These are phyloP conservation scores for Exsudoporus floridanus DNA, from an alignment of 1,284 basidiomycete species.

Conservation along the genomic window DNA sequence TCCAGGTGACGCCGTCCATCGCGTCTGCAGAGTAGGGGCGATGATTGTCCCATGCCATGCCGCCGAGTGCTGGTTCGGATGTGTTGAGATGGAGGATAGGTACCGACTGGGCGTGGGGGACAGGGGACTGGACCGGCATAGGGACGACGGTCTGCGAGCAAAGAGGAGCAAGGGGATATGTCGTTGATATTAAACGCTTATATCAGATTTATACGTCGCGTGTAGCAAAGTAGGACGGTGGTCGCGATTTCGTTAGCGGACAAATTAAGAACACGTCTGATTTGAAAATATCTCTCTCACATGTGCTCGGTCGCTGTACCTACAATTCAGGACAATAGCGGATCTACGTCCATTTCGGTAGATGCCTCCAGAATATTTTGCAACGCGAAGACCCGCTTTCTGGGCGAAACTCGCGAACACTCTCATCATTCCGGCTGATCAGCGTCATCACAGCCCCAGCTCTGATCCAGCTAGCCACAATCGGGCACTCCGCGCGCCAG, in stretches of 20 bases:
- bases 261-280: constrained; percentile 36
- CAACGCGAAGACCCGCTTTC: constrained; percentile 16
- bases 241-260: constrained; percentile 28
- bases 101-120: constrained; percentile 41
- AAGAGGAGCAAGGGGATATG: constrained; percentile 20
- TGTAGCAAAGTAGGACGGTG: constrained; percentile 29
- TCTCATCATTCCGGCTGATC: constrained; percentile 23
- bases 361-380: constrained; percentile 19
- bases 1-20: constrained; percentile 45
- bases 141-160: constrained; percentile 6
- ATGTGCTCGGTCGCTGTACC: constrained; percentile 34
- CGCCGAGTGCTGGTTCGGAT: constrained; percentile 51
- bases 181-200: constrained; percentile 22
- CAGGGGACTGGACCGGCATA: constrained; percentile 18
- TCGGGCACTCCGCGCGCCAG: constrained; percentile 15
- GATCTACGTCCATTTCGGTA: constrained; percentile 33
- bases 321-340: constrained; percentile 25
- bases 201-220: constrained; percentile 35
- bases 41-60: constrained; percentile 49
- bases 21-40: constrained; percentile 39
- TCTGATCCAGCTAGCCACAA: constrained; percentile 20
- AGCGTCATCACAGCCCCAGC: constrained; percentile 17
- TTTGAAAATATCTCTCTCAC: constrained; percentile 37
- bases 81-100: constrained; percentile 58
- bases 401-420: constrained; percentile 14